Evolutionary conservation across 2,329 filamentous ascomycete genomes (phyloP), one percentile per base, ranked within the genome.

Genomic region (Rachicladosporium sp.): DNA sequence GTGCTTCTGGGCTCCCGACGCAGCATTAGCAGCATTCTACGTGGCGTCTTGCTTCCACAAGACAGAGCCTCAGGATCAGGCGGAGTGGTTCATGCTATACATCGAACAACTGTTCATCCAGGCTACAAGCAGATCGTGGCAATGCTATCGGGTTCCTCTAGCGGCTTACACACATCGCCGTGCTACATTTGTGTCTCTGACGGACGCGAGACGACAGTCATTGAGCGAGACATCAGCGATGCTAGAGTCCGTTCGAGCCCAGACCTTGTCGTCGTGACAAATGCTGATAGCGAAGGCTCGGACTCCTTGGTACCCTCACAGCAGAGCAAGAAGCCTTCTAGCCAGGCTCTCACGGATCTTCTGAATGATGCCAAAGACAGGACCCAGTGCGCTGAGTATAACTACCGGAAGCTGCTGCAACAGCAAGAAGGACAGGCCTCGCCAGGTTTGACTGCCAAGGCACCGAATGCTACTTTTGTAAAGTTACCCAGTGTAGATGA

Each of bases 161-260:
- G 12, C 13, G 23, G 65, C 0, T 51, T 59, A 2, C 61, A 57
- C 1, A 70, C 69, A 0, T 70, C 74, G 10, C 71, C 72, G 2
- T 73, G 71, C 30, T 79, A 78, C 48, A 48, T 78, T 2, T 68
- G 69, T 23, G 66, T 78, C 45, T 69, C 70, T 45, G 65, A 74
- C 35, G 71, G 70, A 0, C 39, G 43, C 0, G 56, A 62, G 33
- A 68, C 68, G 2, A 53, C 66, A 1, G 60, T 71, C 1, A 59
- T 79, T 34, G 73, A 78, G 46, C 78, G 78, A 49, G 74, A 78
- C 47, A 62, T 68, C 40, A 35, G 49, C 2, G 64, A 54, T 1
- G 71, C 69, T 2, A 60, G 59, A 1, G 48, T 69, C 5, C 60
- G 64, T n/a, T 60, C 59, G 1, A 68, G 66, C 2, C 53, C 54